Base-by-base conservation (phyloP, 2,329 filamentous ascomycete genomes). In the Aspergillus quadricinctus region DNA sequence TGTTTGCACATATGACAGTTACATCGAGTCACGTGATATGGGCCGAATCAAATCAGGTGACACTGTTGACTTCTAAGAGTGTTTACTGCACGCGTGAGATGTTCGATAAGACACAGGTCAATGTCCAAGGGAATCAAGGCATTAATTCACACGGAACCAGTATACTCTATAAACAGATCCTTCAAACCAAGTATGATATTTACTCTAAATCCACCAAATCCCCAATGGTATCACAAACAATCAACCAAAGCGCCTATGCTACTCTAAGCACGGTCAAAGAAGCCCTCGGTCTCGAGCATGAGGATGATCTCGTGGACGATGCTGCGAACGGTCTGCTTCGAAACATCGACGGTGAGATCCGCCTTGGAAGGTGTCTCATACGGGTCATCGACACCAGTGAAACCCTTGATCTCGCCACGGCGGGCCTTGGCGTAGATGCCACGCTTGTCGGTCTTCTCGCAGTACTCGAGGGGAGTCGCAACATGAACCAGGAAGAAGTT, bases 301-400 rank as follows among this genome's bases (percentile, higher is more conserved):
- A 99, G 82, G 61, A 99, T 84, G 69, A 99, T 97, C 83, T 97
- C 90, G 80, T 99, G 94, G 53, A 99, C 94, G 60, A 93, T 93
- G 58, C 89, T 94, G 70, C 94, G 84, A 49, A 97, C 92, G 64
- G 86, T 89, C 77, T 90, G 91, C 83, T 88, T 94, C 78, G 89
- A 87, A 55, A 88, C 75, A 75, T 97, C 89, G 41, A 97, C 93
- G 4, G 86, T 85, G 63, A 99, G 81, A 73, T 97, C 87, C 31
- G 92, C 84, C 78, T 93, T 92, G 64, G 77, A 69, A 9, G 94
- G 94, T 23, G 76, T 72, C 86, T 99, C 94, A 72, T 99, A 99
- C 50, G 94, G 92, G 79, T 97, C 93, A 72, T 97, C 93, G 56
- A 99, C 92, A 69, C 94, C 94, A 7, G 94, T 99, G 83, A 99